Percentiles rank a stretch among this genome's conserved stretches.
Evolutionary conservation across 495 filamentous ascomycete species (phyloP).

Genomic region (Podospora fimiseda): DNA sequence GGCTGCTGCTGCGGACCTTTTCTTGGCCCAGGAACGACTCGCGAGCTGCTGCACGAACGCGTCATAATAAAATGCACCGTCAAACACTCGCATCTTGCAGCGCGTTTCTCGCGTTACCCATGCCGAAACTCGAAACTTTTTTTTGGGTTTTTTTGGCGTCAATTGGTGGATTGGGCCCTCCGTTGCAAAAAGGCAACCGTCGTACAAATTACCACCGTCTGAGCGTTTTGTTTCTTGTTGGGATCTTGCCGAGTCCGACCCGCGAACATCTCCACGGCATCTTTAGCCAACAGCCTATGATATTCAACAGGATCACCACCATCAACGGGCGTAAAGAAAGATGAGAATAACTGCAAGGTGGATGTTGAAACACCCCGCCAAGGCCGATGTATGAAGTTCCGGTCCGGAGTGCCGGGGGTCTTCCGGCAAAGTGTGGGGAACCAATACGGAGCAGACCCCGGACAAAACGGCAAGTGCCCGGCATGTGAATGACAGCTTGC

Average conservation of each 20-base stretch:
- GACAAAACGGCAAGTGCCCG: too few species aligned
- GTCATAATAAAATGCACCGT: neutral
- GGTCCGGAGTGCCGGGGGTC: too few species aligned
- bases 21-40: neutral
- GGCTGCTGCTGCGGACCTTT: neutral
- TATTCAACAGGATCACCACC: neutral
- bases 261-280: neutral
- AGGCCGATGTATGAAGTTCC: too few species aligned
- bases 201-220: neutral
- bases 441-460: too few species aligned
- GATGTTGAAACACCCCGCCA: too few species aligned
- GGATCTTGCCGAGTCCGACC: too few species aligned
- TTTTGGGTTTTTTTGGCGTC: neutral
- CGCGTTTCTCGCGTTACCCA: neutral
- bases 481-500: too few species aligned
- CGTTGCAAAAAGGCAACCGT: neutral
- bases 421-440: too few species aligned
- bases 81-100: neutral
- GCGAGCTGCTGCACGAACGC: neutral
- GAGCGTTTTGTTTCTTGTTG: neutral
- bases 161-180: neutral
- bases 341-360: too few species aligned
- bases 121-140: neutral
- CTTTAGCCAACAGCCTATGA: neutral
- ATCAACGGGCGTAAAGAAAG: too few species aligned